Base-by-base conservation (phyloP, 2,329 filamentous ascomycete genomes). In the Sporothrix euskadiensis region DNA sequence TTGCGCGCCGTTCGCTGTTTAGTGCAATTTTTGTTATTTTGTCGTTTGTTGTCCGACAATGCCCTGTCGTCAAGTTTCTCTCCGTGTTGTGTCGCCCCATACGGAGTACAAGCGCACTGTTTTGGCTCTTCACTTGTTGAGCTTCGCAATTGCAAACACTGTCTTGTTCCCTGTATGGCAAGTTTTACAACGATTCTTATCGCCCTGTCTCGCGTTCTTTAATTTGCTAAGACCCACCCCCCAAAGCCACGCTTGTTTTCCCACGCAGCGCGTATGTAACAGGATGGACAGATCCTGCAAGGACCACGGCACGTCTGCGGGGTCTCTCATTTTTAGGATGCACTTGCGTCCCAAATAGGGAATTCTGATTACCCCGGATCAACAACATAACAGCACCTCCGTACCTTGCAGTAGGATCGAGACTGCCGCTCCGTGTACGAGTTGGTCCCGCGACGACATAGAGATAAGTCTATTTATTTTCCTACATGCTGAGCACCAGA, bases 291-390 rank as follows among this genome's bases (percentile, higher is more conserved):
- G 49, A 16, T 14, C 3, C 7, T 6, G 19, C 54, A 30, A n/a
- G 54, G 54, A 30, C 54, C 54, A 7, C n/a, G 14, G n/a, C 22
- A 2, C 26, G n/a, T 32, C 26, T 61, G 30, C 57, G 14, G 57
- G 57, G 30, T 19, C 39, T 16, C 10, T 61, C 30, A 32, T 26
- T 44, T 44, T 22, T 4, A 39, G 35, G 32, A 19, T 70, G 26
- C 49, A 7, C 3, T 52, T 63, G 19, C 19, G 49, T 59, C 41
- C 49, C 41, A 32, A 57, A 41, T 22, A n/a, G 69, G 69, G 65
- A 65, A 71, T 71, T 71, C 19, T 49, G 69, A 71, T 71, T 63
- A 71, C 39, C 56, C 22, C 14, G 41, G 14, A 44, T 8, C 26
- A 32, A 3, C 56, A 35, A 35, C 2, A 16, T 10, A 59, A 14